Base-by-base conservation (phyloP, 257 asterid genomes). In the Plantago major region DNA sequence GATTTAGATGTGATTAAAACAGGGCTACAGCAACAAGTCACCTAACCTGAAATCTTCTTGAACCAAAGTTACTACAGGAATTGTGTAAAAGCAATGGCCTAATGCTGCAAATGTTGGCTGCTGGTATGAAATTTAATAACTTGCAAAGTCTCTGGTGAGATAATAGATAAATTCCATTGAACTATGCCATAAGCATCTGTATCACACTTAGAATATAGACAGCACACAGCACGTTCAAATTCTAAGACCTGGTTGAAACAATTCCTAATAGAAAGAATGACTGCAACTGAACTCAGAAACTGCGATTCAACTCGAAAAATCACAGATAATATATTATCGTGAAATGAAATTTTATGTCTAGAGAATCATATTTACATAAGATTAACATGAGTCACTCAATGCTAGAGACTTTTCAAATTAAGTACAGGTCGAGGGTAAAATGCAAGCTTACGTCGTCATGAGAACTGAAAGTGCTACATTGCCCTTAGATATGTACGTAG, bases 381-480 rank as follows among this genome's bases (percentile, higher is more conserved):
- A 33, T 4, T 33, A 4, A 4, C 3, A 33, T 33, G 40, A 33
- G 6, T 33, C 40, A 33, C 8, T 33, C 6, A 33, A 33, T 33
- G 40, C 40, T 33, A 33, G 3, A 2, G 8, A 7, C 8, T 33
- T 1, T 33, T 7, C 40, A 33, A 33, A 33, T 33, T 33, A 33
- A 33, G 8, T 33, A 3, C 40, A 33, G 0, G 40, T 33, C 40
- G 40, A 55, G 63, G 42, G 51, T 42, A 62, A 13, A 60, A 62
- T 60, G 15, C 18, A 59, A 61, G 69, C 91, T 82, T 84, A 91
- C 97, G 98, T 91, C 45, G 98, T 91, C 98, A 91, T 91, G 71
- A 91, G 96, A 84, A 91, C 98, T 43, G 98, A 91, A 49, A 91
- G 97, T 69, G 98, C 98, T 4, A 91, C 98, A 69, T 91, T 91